These are phyloP conservation scores for Dactylella cylindrospora DNA, from an alignment of 2,329 filamentous ascomycete genomes.

Conservation along the genomic window DNA sequence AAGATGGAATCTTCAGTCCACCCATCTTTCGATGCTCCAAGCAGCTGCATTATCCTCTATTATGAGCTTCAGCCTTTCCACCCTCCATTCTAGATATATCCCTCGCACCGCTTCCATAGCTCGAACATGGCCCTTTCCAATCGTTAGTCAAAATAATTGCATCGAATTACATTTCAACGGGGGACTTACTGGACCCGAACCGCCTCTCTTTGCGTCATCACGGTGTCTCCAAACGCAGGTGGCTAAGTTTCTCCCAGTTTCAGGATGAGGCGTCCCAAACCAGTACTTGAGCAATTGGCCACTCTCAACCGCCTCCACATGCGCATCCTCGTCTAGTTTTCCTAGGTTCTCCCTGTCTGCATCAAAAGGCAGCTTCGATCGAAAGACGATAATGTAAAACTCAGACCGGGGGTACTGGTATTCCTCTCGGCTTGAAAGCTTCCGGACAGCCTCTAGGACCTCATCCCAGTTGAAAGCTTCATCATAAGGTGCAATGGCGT, in stretches of 20 bases:
- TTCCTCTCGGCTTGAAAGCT: conserved; percentile 53
- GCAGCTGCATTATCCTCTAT: conserved; percentile 65
- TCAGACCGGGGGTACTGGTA: conserved; percentile 53
- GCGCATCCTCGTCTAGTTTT: conserved; percentile 73
- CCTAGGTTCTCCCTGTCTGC: conserved; percentile 70
- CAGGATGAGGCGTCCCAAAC: conserved; percentile 73
- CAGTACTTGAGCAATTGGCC: conserved; percentile 91
- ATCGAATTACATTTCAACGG: not conserved
- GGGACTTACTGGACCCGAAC: conserved; percentile 60
- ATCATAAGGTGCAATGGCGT: conserved; percentile 72
- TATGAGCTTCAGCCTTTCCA: conserved; percentile 69
- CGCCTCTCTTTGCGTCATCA: conserved; percentile 63
- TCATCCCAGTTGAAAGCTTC: conserved; percentile 75
- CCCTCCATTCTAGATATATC: conserved; percentile 61
- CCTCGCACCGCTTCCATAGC: conserved; percentile 67
- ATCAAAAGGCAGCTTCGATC: conserved; percentile 68
- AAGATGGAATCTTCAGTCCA: conserved; percentile 11
- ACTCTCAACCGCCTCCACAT: conserved; percentile 74
- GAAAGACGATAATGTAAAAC: conserved; percentile 85
- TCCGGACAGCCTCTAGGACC: conserved; percentile 62
- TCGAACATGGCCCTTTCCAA: conserved; percentile 52
- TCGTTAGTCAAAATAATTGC: conserved; percentile 8
- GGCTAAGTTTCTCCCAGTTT: conserved; percentile 71
- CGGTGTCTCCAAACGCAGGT: conserved; percentile 70
- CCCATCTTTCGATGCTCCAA: conserved; percentile 67